Percentiles rank a stretch among this genome's conserved stretches.
Conservation (phyloP, 1,284 basidiomycete species). For the Sporisorium reilianum region DNA sequence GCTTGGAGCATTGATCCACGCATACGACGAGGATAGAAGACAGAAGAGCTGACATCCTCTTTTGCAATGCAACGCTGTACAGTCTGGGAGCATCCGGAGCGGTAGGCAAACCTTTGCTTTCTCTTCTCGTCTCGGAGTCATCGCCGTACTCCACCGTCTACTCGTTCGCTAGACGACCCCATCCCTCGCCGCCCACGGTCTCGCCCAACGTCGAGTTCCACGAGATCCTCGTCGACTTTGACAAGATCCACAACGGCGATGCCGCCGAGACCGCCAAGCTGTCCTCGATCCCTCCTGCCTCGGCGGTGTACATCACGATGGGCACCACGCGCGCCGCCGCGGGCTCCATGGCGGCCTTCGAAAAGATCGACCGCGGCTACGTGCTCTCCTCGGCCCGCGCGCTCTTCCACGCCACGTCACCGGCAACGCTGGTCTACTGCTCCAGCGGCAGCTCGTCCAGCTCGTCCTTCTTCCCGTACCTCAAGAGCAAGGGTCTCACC, state of each 20-base stretch:
- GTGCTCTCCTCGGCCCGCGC: conserved; percentile 78
- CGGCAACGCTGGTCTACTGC: conserved; percentile 77
- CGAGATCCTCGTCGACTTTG: conserved; percentile 55
- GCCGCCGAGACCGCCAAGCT: conserved; percentile 36
- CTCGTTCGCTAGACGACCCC: conserved; percentile 75
- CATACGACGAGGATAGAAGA: background rate
- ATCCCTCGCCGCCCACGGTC: conserved; percentile 62
- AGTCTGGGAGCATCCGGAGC: conserved; percentile 57
- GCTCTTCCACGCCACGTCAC: conserved; percentile 71
- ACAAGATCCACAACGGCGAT: conserved; percentile 27
- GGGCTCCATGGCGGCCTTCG: conserved; percentile 76
- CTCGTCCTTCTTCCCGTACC: conserved; percentile 53
- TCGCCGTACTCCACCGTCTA: conserved; percentile 73
- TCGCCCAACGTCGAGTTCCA: conserved; percentile 68
- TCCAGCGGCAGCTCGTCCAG: conserved; percentile 72
- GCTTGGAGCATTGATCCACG: background rate
- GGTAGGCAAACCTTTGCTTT: conserved; percentile 52
- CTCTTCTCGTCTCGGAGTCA: conserved; percentile 24
- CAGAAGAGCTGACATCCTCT: background rate
- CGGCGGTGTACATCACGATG: conserved; percentile 48
- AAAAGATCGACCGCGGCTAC: conserved; percentile 82
- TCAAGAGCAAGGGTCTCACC: conserved; percentile 78
- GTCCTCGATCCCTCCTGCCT: conserved; percentile 14
- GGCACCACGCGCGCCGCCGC: conserved; percentile 70
- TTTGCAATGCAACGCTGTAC: background rate